phyloP scores from a whole-genome alignment of 495 filamentous ascomycete species.

The Geopyxis carbonaria region DNA sequence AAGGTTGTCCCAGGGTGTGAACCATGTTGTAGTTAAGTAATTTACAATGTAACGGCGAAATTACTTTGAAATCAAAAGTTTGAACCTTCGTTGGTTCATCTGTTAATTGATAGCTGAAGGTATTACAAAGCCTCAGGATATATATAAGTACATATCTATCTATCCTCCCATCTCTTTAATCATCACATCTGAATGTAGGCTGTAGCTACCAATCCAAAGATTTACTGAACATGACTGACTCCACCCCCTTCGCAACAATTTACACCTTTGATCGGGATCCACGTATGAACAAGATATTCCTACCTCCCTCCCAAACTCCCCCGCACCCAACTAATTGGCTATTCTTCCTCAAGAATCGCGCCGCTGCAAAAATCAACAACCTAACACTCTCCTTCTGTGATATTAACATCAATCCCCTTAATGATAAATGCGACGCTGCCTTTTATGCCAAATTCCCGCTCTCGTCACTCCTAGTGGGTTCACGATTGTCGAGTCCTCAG shows the following conservation, averaged over 20 bases:
- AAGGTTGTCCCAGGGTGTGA: too few species aligned
- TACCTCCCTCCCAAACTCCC: background rate
- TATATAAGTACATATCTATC: background rate
- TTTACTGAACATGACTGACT: background rate
- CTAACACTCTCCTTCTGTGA: slow-evolving; percentile 1
- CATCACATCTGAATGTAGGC: background rate
- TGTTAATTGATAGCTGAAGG: too few species aligned
- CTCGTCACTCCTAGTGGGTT: background rate
- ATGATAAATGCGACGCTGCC: slow-evolving; percentile 1
- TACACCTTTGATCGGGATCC: slow-evolving; percentile 3
- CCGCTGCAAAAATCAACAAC: slow-evolving; percentile 4
- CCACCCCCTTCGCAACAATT: slow-evolving; percentile 5
- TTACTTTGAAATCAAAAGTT: too few species aligned
- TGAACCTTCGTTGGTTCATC: too few species aligned
- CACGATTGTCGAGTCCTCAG: background rate
- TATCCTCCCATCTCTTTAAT: background rate
- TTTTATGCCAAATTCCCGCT: slow-evolving; percentile 4
- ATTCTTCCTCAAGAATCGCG: background rate
- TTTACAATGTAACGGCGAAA: too few species aligned
- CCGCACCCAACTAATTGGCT: background rate
- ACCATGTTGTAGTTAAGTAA: too few species aligned
- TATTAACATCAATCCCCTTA: background rate
- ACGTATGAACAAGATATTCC: background rate
- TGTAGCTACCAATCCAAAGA: background rate
- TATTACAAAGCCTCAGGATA: background rate